These are phyloP conservation scores for Yamadazyma philogaea DNA, from an alignment of 805 yeast genomes.

Conservation along the genomic window DNA sequence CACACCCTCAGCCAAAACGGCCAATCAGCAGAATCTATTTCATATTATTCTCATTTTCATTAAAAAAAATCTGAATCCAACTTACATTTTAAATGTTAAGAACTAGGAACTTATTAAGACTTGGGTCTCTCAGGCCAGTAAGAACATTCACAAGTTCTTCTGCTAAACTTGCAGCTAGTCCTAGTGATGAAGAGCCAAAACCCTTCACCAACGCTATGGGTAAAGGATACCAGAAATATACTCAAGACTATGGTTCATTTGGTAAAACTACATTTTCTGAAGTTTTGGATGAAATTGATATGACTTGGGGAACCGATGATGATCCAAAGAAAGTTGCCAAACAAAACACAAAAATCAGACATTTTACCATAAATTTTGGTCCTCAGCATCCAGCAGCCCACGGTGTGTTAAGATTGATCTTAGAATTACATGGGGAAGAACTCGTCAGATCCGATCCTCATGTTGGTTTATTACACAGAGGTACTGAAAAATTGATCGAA, in stretches of 20 bases:
- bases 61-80: constrained; percentile 1
- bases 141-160: constrained; percentile 5
- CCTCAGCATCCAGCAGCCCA: constrained; percentile 96
- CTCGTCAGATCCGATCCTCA: constrained; percentile 86
- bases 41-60: constrained; percentile 8
- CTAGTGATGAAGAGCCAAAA: constrained; percentile 22
- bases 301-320: constrained; percentile 43
- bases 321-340: constrained; percentile 41
- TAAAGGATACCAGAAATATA: constrained; percentile 31
- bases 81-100: constrained; percentile 12
- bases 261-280: constrained; percentile 45
- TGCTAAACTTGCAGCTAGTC: constrained; percentile 3
- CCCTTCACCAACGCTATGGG: constrained; percentile 40
- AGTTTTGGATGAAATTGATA: constrained; percentile 43
- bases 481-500: constrained; percentile 86
- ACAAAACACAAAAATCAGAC: constrained; percentile 63
- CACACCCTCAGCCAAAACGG: constrained; percentile 6
- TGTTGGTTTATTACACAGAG: constrained; percentile 83
- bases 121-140: constrained; percentile 7
- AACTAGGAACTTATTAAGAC: constrained; percentile 10
- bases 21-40: constrained; percentile 16
- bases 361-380: constrained; percentile 86
- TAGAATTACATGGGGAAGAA: constrained; percentile 87
- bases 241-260: constrained; percentile 30
- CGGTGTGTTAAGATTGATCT: constrained; percentile 82